These are phyloP conservation scores for Cucumis sativus DNA, from an alignment of 306 rosid species.

Conservation along the genomic window DNA sequence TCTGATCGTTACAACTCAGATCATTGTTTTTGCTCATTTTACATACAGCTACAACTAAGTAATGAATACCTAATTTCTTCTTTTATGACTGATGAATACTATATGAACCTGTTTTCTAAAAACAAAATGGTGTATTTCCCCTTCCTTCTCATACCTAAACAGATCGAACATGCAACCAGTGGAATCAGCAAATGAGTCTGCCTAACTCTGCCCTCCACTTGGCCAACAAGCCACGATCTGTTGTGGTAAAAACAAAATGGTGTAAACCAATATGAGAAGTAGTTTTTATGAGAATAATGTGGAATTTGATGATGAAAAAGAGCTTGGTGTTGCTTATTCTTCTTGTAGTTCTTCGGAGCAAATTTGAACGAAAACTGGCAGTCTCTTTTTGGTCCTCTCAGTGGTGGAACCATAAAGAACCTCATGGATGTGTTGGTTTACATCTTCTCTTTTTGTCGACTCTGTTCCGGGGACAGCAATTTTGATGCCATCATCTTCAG, in stretches of 20 bases:
- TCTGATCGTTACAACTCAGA: too few relatives aligned
- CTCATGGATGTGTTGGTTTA: slow-evolving; percentile 20
- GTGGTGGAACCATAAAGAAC: slow-evolving; percentile 13
- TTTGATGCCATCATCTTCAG: slow-evolving; percentile 53
- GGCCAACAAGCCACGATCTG: too few relatives aligned
- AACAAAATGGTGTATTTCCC: background rate
- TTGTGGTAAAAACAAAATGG: background rate
- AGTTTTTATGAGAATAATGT: background rate
- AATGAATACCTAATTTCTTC: too few relatives aligned
- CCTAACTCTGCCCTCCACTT: too few relatives aligned
- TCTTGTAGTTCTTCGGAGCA: background rate
- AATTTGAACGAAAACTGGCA: slow-evolving; percentile 30
- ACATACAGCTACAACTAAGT: too few relatives aligned
- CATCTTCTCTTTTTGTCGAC: slow-evolving; percentile 30
- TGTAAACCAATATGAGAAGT: background rate
- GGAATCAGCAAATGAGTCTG: too few relatives aligned
- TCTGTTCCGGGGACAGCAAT: slow-evolving; percentile 21
- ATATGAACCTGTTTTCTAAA: background rate
- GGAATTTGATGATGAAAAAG: background rate
- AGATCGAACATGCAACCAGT: too few relatives aligned
- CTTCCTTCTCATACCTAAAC: too few relatives aligned
- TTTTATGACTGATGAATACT: too few relatives aligned
- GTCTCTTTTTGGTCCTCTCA: slow-evolving; percentile 4
- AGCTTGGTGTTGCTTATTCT: background rate
- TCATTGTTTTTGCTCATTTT: too few relatives aligned